Evolutionary conservation across 208 protist species (phyloP).

Genomic region (Wallacemonas sp.): DNA sequence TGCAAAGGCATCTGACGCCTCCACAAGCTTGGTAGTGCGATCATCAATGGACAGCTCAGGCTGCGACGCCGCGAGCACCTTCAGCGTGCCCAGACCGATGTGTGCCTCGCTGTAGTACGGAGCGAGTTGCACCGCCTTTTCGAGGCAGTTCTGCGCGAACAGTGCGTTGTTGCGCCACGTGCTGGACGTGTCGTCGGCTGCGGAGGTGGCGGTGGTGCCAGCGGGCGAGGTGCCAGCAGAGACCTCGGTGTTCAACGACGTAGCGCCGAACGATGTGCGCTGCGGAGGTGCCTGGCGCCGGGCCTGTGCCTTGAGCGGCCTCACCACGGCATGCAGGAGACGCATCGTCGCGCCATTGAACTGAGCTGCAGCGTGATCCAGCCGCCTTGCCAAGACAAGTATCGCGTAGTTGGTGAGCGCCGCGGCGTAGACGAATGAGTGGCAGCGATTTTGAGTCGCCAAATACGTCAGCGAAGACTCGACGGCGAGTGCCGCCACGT

Average conservation of each 20-base stretch:
- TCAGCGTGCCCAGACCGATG: conserved; percentile 43
- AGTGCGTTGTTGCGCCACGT: conserved; percentile 8
- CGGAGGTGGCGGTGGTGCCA: not conserved
- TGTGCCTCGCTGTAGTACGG: conserved; percentile 51
- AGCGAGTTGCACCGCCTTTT: not conserved
- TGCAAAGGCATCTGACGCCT: conserved; percentile 54
- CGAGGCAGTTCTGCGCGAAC: conserved; percentile 8
- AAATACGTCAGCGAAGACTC: conserved; percentile 46
- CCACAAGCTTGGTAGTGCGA: conserved; percentile 36
- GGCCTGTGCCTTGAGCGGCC: not conserved
- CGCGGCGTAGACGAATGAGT: conserved; percentile 38
- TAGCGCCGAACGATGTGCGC: conserved; percentile 3
- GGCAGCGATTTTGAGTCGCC: conserved; percentile 11
- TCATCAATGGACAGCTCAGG: conserved; percentile 23
- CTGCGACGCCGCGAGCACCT: conserved; percentile 48
- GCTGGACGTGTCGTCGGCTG: not conserved
- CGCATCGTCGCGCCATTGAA: not conserved
- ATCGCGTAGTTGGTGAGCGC: conserved; percentile 48
- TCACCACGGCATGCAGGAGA: not conserved
- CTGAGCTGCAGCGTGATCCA: conserved; percentile 18
- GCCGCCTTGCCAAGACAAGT: not conserved
- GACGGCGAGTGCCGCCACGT: conserved; percentile 42
- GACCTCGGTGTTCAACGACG: not conserved
- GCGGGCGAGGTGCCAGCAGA: not conserved
- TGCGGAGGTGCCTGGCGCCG: conserved; percentile 6